Evolutionary conservation across 768 basidiomycete species (phyloP).

Genomic region (Amanita fuliginea): DNA sequence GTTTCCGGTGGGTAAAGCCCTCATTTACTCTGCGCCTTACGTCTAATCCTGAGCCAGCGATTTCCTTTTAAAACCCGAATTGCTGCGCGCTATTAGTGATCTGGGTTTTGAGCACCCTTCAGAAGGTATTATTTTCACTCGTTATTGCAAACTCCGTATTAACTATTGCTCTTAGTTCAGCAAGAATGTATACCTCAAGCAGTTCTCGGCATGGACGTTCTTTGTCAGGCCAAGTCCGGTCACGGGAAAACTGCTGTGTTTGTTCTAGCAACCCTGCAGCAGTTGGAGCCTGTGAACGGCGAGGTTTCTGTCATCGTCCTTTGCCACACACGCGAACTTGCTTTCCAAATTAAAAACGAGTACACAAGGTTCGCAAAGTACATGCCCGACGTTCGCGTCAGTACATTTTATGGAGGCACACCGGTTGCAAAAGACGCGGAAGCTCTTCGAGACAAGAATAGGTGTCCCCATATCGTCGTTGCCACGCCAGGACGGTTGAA

Average conservation of each 20-base stretch:
- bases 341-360: constrained; percentile 99
- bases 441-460: constrained; percentile 86
- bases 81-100: constrained; percentile 95
- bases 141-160: neutral
- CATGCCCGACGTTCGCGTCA: constrained; percentile 97
- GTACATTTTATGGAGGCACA: constrained; percentile 96
- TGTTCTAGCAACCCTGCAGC: constrained; percentile 94
- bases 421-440: constrained; percentile 92
- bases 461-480: constrained; percentile 98
- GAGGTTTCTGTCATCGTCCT: constrained; percentile 97
- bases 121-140: constrained; percentile 60
- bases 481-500: constrained; percentile 97
- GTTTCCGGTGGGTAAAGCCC: constrained; percentile 75
- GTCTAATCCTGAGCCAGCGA: constrained; percentile 45
- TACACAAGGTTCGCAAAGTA: constrained; percentile 99
- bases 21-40: constrained; percentile 4
- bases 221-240: constrained; percentile 99
- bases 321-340: constrained; percentile 98
- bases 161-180: constrained; percentile 54
- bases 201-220: constrained; percentile 97
- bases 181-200: constrained; percentile 99
- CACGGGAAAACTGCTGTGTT: constrained; percentile 99
- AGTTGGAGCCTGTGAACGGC: constrained; percentile 95
- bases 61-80: constrained; percentile 94
- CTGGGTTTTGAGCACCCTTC: constrained; percentile 99